These are phyloP conservation scores for Chionographis japonica DNA, from an alignment of 106 monocot species.

Conservation along the genomic window DNA sequence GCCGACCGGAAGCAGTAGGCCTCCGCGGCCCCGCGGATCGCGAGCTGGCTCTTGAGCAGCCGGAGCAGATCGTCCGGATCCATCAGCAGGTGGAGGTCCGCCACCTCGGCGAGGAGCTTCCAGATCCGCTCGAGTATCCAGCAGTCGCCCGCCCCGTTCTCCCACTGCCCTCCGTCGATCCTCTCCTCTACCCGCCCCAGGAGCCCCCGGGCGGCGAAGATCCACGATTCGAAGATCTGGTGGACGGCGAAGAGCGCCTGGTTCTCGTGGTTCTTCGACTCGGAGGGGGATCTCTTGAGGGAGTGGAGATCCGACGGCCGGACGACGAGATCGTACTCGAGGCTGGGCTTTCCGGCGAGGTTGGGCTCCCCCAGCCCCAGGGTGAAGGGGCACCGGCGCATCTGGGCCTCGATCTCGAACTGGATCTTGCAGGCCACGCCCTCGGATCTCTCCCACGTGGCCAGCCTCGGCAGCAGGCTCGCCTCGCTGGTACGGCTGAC, in stretches of 20 bases:
- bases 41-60: slow-evolving; percentile 54
- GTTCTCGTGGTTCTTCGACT: slow-evolving; percentile 50
- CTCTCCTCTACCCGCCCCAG: slow-evolving; percentile 21
- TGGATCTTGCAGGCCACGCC: slow-evolving; percentile 46
- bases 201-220: slow-evolving; percentile 36
- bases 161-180: slow-evolving; percentile 41
- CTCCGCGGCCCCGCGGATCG: slow-evolving; percentile 19
- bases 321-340: slow-evolving; percentile 50
- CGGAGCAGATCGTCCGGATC: slow-evolving; percentile 81
- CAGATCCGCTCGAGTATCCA: slow-evolving; percentile 70
- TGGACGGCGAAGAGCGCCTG: slow-evolving; percentile 46
- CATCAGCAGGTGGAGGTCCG: slow-evolving; percentile 71
- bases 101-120: slow-evolving; percentile 59
- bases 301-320: slow-evolving; percentile 37
- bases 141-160: slow-evolving; percentile 47
- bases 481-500: slow-evolving; percentile 67
- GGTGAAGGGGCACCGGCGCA: slow-evolving; percentile 41
- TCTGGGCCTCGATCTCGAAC: slow-evolving; percentile 53
- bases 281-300: slow-evolving; percentile 30
- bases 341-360: slow-evolving; percentile 43
- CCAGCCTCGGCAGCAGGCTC: slow-evolving; percentile 79
- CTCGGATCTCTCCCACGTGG: slow-evolving; percentile 62
- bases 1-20: slow-evolving; percentile 58
- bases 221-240: slow-evolving; percentile 77
- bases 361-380: slow-evolving; percentile 59